Evolutionary conservation across 495 filamentous ascomycete genomes (phyloP).

Genomic region (Podospora pseudoanserina): DNA sequence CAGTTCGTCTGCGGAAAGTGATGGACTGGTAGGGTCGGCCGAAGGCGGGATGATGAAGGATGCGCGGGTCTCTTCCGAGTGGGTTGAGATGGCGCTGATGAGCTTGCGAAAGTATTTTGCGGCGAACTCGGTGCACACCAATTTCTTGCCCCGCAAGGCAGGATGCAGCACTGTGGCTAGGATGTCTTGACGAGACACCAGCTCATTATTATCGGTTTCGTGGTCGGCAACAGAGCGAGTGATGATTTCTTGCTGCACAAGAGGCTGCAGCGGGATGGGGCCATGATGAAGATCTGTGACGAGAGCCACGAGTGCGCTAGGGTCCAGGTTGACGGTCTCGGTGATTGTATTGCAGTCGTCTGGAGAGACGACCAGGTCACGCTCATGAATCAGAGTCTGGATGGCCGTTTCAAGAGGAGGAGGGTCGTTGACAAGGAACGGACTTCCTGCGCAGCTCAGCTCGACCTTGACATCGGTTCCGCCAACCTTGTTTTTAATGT

Average conservation of each 20-base stretch:
- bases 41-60: slow-evolving; percentile 28
- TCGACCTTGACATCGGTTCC: slow-evolving; percentile 24
- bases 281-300: slow-evolving; percentile 42
- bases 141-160: slow-evolving; percentile 30
- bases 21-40: background rate
- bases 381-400: slow-evolving; percentile 22
- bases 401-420: slow-evolving; percentile 25
- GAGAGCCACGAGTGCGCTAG: slow-evolving; percentile 38
- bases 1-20: slow-evolving; percentile 7
- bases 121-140: slow-evolving; percentile 38
- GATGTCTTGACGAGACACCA: slow-evolving; percentile 31
- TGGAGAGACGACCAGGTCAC: slow-evolving; percentile 18
- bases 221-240: slow-evolving; percentile 33
- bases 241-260: slow-evolving; percentile 36
- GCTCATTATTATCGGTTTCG: slow-evolving; percentile 30
- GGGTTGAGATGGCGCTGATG: slow-evolving; percentile 36
- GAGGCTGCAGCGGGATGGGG: slow-evolving; percentile 26
- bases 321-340: slow-evolving; percentile 38
- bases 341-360: slow-evolving; percentile 32
- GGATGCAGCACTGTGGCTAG: slow-evolving; percentile 37
- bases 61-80: slow-evolving; percentile 38
- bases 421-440: slow-evolving; percentile 17
- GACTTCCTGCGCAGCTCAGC: slow-evolving; percentile 28
- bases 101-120: slow-evolving; percentile 39
- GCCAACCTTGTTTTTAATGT: slow-evolving; percentile 21